Evolutionary conservation across 2,329 filamentous ascomycete species (phyloP).

Genomic region (Magnaporthales sp.): DNA sequence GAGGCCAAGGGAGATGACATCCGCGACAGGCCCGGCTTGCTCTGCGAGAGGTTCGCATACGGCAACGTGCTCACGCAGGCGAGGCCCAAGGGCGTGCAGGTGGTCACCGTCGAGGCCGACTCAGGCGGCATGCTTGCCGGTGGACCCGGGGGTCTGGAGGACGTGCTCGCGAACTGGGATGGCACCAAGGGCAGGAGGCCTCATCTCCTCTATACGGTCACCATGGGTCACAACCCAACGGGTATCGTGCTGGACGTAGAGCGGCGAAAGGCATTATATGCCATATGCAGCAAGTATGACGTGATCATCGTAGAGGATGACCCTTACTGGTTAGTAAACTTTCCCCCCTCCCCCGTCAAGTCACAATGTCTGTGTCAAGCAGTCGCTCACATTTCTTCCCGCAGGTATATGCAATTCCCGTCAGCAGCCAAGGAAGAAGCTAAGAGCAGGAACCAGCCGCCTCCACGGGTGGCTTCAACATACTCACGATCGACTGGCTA

Average conservation of each 20-base stretch:
- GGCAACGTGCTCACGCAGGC: constrained; percentile 64
- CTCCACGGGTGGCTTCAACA: constrained; percentile 22
- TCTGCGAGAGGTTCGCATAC: constrained; percentile 77
- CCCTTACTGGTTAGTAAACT: constrained; percentile 63
- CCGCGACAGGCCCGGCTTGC: constrained; percentile 62
- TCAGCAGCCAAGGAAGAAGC: constrained; percentile 50
- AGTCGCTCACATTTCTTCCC: background rate
- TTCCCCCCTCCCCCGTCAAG: background rate
- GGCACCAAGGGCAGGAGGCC: constrained; percentile 62
- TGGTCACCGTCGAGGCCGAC: constrained; percentile 69
- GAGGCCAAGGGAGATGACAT: constrained; percentile 54
- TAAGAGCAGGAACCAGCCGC: constrained; percentile 32
- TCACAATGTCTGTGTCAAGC: background rate
- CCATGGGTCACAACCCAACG: constrained; percentile 86
- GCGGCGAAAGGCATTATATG: constrained; percentile 71
- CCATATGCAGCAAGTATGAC: constrained; percentile 73
- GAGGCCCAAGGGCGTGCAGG: constrained; percentile 59
- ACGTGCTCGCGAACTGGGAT: constrained; percentile 81
- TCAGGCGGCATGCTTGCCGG: constrained; percentile 67
- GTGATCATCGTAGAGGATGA: constrained; percentile 91
- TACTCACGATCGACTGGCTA: constrained; percentile 48
- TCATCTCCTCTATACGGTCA: constrained; percentile 82
- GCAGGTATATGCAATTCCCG: constrained; percentile 69
- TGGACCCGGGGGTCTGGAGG: constrained; percentile 65
- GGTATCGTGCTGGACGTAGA: constrained; percentile 64